phyloP scores from a whole-genome alignment of 371 early-diverging fungal species.

The Mortierella sp. region DNA sequence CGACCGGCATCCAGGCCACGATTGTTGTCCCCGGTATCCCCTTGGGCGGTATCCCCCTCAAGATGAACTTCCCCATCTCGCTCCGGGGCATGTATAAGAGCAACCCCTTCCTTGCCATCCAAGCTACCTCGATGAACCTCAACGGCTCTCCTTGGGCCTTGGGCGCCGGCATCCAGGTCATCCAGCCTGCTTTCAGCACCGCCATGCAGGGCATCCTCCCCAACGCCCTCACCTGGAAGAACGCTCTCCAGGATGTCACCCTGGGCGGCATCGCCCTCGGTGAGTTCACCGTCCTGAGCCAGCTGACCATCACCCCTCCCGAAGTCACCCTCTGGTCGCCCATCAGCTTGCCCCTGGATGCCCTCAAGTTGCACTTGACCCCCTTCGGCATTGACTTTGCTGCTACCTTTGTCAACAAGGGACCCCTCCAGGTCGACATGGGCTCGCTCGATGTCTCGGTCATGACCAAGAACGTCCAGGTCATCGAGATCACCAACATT shows the following conservation, averaged over 20 bases:
- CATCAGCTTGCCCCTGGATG: slow-evolving; percentile 34
- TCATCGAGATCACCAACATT: slow-evolving; percentile 40
- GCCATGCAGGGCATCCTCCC: slow-evolving; percentile 51
- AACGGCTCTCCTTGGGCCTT: slow-evolving; percentile 43
- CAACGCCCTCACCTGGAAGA: slow-evolving; percentile 50
- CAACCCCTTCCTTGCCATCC: slow-evolving; percentile 28
- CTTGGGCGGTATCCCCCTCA: slow-evolving; percentile 43
- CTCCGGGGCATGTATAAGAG: slow-evolving; percentile 38
- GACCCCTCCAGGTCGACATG: slow-evolving; percentile 53
- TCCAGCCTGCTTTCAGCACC: slow-evolving; percentile 30
- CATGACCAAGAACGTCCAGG: slow-evolving; percentile 7
- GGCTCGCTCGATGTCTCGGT: slow-evolving; percentile 45
- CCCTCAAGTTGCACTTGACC: slow-evolving; percentile 30
- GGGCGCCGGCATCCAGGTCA: slow-evolving; percentile 29
- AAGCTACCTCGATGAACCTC: slow-evolving; percentile 39
- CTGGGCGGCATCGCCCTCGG: slow-evolving; percentile 44
- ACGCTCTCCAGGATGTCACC: slow-evolving; percentile 53
- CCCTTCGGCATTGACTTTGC: slow-evolving; percentile 50
- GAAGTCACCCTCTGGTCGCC: slow-evolving; percentile 49
- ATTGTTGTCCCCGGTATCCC: slow-evolving; percentile 42
- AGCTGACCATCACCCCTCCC: slow-evolving; percentile 46
- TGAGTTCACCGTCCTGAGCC: slow-evolving; percentile 30
- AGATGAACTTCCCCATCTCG: slow-evolving; percentile 53
- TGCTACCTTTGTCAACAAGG: slow-evolving; percentile 34
- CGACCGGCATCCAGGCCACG: slow-evolving; percentile 50